These are phyloP conservation scores for Tausonia pullulans DNA, from an alignment of 1,284 basidiomycete genomes.

Conservation along the genomic window DNA sequence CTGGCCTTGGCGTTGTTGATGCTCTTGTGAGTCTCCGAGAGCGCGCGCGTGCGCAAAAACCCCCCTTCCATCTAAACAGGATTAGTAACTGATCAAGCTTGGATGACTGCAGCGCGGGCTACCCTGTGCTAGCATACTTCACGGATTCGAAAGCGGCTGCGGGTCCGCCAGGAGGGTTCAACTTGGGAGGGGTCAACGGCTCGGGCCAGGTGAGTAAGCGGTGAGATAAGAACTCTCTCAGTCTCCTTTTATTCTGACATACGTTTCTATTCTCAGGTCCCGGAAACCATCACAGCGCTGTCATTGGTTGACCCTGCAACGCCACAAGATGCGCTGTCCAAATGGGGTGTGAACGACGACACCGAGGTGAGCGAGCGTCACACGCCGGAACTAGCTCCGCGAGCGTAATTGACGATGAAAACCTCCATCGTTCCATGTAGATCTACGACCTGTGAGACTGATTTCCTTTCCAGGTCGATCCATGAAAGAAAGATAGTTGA, in stretches of 20 bases:
- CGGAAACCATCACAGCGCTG: background rate
- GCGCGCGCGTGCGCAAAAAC: too few relatives aligned
- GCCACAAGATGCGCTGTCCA: slow-evolving; percentile 43
- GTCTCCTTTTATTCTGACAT: slow-evolving; percentile 28
- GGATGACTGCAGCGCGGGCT: too few relatives aligned
- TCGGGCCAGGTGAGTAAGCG: slow-evolving; percentile 40
- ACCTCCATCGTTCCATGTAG: too few relatives aligned
- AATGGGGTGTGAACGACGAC: slow-evolving; percentile 44
- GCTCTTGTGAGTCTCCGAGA: slow-evolving; percentile 39
- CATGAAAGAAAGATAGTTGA: too few relatives aligned
- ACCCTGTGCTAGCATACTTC: too few relatives aligned
- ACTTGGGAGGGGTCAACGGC: slow-evolving; percentile 16
- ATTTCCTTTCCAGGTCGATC: too few relatives aligned
- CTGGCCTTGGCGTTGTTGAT: slow-evolving; percentile 39
- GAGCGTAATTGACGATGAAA: slow-evolving; percentile 13
- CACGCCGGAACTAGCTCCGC: slow-evolving; percentile 29
- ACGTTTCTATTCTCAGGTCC: background rate
- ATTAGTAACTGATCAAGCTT: background rate
- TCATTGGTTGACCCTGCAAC: slow-evolving; percentile 52
- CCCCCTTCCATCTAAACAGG: too few relatives aligned
- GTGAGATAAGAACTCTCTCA: slow-evolving; percentile 19
- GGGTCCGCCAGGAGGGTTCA: background rate
- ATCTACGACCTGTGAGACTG: too few relatives aligned
- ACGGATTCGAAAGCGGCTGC: background rate
- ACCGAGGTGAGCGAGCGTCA: slow-evolving; percentile 26